A percentile compares a stretch with the other conserved stretches of the same genome.
phyloP scores from a whole-genome alignment of 139 green algal species.

The Volvox reticuliferus region DNA sequence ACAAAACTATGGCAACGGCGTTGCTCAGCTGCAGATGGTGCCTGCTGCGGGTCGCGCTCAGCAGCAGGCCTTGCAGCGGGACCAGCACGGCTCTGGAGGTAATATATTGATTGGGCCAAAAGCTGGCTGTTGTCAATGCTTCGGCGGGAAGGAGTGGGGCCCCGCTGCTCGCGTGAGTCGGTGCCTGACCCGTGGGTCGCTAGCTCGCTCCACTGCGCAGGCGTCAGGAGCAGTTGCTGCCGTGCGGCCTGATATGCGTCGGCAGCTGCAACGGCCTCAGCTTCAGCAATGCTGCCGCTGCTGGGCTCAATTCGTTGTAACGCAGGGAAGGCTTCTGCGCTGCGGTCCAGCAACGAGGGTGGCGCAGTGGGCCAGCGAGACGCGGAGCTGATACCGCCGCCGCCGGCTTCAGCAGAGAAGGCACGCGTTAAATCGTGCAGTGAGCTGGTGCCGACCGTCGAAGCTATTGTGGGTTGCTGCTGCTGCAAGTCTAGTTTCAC shows the following conservation, averaged over 20 bases:
- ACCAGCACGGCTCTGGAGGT: neutral
- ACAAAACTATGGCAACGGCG: neutral
- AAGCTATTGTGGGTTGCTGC: too few species aligned
- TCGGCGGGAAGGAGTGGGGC: neutral
- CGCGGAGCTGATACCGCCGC: neutral
- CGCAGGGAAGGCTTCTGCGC: neutral
- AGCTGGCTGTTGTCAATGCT: constrained; percentile 35
- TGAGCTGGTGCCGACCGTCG: too few species aligned
- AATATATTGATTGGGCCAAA: neutral
- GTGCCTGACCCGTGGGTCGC: constrained; percentile 20
- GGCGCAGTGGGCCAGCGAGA: neutral
- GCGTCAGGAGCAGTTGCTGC: neutral
- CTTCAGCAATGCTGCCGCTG: neutral
- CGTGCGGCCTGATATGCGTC: neutral
- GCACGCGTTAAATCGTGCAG: too few species aligned
- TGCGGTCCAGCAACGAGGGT: neutral
- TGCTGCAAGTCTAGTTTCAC: too few species aligned
- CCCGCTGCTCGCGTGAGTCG: neutral
- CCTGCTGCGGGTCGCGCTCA: neutral
- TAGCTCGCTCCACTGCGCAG: neutral
- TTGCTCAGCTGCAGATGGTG: neutral
- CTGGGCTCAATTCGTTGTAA: neutral
- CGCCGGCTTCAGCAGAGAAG: too few species aligned
- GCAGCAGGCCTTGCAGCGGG: too few species aligned
- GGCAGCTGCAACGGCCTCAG: neutral